Base-by-base conservation (phyloP, 208 protist species). In the Leishmania martiniquensis region DNA sequence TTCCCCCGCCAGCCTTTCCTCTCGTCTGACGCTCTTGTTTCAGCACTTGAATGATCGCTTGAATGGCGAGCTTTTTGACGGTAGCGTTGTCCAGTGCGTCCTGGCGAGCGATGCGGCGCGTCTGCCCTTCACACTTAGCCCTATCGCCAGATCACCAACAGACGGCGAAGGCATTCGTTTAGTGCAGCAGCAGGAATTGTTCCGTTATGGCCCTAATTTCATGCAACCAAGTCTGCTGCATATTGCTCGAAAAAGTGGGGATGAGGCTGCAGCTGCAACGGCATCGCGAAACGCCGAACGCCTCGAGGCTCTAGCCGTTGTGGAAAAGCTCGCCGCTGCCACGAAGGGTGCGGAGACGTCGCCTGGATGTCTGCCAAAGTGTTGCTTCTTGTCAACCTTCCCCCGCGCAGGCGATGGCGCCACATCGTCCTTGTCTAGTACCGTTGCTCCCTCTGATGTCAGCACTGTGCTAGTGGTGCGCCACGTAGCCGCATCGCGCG, bases 31-130 rank as follows among this genome's bases (percentile, higher is more conserved):
- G 67, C 76, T 95, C 34, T 75, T 95, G 29, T 87, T 91, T 32
- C 69, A 80, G 54, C 88, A 95, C 66, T 81, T 95, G 75, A 81
- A 87, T 73, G 91, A 95, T 54, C 70, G 80, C 9, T 72, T 95
- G 51, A 91, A 84, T 44, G 91, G 91, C 6, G 85, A 84, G 51
- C 75, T 93, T 22, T 95, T 95, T 74, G 91, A 95, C 75, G 88
- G 88, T 20, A 91, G 87, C 77, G 82, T 91, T 52, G 77, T 95
- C 25, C 77, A 87, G 66, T 93, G 88, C 67, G 55, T 86, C 54
- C 85, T 85, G 20, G 76, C 78, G 29, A 70, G 74, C 20, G 73
- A 85, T 44, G 68, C 60, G 25, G 34, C 37, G 17, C 82, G 34
- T 45, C 71, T 81, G 45, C 72, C 76, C 17, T 80, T 78, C 66